Base-by-base conservation (phyloP, 352 stramenopile species). In the Phytophthora cryptogea region DNA sequence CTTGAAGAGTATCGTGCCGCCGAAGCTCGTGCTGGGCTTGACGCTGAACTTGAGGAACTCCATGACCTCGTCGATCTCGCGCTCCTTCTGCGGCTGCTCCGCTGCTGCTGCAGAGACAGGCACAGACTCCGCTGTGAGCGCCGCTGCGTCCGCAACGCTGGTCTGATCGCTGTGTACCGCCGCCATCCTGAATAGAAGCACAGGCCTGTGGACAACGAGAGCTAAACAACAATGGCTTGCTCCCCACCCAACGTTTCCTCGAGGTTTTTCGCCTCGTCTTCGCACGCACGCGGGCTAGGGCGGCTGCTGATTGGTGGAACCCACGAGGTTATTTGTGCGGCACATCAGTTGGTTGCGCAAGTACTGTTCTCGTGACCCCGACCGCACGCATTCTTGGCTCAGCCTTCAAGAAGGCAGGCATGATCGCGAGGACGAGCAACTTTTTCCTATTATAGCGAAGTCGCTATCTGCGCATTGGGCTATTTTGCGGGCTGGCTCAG, bases 51-150 rank as follows among this genome's bases (percentile, higher is more conserved):
- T 75, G 58, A 95, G 66, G 56, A 93, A 95, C 43, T 90, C 76
- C 86, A 95, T 95, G 27, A 95, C 78, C 37, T 95, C 86, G 52
- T 91, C 86, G 54, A 95, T 91, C 69, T 95, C 82, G 30, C 75
- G 69, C 48, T 91, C 83, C 48, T 77, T 77, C 48, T 68, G 53
- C 5, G 54, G 54, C 20, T 26, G 10, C 30, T 27, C 33, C 11
- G 46, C 4, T 2, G 16, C 8, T 16, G 23, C 3, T 7, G 3
- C 16, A 2, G n/a, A 16, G n/a, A 3, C 11, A 14, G 30, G 14
- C 4, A 14, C 16, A 13, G 9, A 4, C 17, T 14, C n/a, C 13
- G 35, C 30, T 14, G 9, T 20, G 11, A 9, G 39, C 28, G 30
- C 30, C 23, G 45, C 50, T 45, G 49, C 54, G 16, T 57, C 41